phyloP scores from a whole-genome alignment of 2,329 filamentous ascomycete genomes.

The Cordyceps tenuipes region DNA sequence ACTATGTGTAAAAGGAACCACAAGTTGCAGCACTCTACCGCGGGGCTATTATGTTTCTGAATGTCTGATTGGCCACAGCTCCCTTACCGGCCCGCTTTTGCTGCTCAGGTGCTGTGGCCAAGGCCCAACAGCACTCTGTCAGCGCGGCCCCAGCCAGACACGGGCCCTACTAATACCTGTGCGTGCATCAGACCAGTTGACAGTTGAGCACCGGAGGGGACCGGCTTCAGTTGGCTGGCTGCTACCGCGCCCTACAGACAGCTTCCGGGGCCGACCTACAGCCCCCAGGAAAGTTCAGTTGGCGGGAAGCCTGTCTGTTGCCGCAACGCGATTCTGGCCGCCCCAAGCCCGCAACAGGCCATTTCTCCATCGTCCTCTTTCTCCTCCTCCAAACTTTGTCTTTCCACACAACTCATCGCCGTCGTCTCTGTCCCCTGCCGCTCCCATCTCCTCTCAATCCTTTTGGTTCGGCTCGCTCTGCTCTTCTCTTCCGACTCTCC shows the following conservation, averaged over 20 bases:
- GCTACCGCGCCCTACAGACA: background rate
- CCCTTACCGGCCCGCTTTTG: background rate
- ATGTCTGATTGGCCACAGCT: background rate
- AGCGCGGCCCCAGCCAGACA: background rate
- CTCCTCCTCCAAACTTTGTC: slow-evolving; percentile 10
- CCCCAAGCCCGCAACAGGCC: slow-evolving; percentile 9
- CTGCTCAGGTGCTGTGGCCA: background rate
- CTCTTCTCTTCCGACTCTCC: slow-evolving; percentile 1
- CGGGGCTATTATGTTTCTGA: slow-evolving; percentile 11
- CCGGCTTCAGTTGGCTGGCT: background rate
- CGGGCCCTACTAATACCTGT: too few species aligned
- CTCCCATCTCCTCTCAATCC: background rate
- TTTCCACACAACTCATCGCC: background rate
- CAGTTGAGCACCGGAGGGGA: background rate
- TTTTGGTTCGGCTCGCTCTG: background rate
- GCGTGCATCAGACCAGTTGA: background rate
- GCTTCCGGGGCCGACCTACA: background rate
- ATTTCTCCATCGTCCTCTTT: slow-evolving; percentile 2
- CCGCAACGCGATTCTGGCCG: background rate
- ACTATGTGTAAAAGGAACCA: slow-evolving; percentile 13
- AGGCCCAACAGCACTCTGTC: background rate
- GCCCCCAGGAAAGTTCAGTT: background rate
- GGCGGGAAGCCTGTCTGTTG: background rate
- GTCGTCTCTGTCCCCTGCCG: background rate
- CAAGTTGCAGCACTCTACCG: slow-evolving; percentile 2